Evolutionary conservation across 2,329 filamentous ascomycete species (phyloP).

Genomic region (Triangularia setosa): DNA sequence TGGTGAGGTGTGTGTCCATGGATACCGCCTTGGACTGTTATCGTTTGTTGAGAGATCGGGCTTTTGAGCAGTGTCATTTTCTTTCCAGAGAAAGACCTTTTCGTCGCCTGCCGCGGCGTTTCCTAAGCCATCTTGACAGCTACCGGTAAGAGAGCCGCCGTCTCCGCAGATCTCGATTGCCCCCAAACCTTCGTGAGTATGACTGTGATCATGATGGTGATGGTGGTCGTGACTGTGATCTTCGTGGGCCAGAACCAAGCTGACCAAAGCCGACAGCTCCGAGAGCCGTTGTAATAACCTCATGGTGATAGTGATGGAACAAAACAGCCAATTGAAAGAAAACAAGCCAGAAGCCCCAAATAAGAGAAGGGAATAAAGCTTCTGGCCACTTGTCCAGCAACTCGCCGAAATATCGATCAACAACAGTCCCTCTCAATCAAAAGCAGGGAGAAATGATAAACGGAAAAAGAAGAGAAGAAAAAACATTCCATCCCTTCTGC

Average conservation of each 20-base stretch:
- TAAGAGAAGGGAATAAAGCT: background rate
- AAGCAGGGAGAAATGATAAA: background rate
- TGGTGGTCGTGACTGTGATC: background rate
- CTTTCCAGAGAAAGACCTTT: slow-evolving; percentile 5
- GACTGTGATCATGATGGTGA: background rate
- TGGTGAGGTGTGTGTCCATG: slow-evolving; percentile 28
- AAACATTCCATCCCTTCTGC: background rate
- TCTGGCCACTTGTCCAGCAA: background rate
- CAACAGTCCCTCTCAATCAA: background rate
- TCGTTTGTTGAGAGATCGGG: slow-evolving; percentile 3
- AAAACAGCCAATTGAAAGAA: background rate
- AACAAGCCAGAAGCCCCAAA: background rate
- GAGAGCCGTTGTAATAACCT: slow-evolving; percentile 2
- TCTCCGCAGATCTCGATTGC: slow-evolving; percentile 9
- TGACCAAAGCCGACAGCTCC: background rate
- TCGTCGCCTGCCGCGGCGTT: background rate
- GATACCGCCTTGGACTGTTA: slow-evolving; percentile 4
- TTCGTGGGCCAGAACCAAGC: slow-evolving; percentile 7
- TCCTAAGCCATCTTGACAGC: slow-evolving; percentile 10
- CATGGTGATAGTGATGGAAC: background rate
- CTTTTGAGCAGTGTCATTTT: slow-evolving; percentile 2
- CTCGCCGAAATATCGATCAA: background rate
- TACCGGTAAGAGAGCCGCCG: slow-evolving; percentile 1
- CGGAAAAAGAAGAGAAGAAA: background rate
- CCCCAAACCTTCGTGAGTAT: background rate